Percentiles rank a stretch among this genome's conserved stretches.
phyloP scores from a whole-genome alignment of 202 grass and related monocot species.

The Elaeis oleifera region DNA sequence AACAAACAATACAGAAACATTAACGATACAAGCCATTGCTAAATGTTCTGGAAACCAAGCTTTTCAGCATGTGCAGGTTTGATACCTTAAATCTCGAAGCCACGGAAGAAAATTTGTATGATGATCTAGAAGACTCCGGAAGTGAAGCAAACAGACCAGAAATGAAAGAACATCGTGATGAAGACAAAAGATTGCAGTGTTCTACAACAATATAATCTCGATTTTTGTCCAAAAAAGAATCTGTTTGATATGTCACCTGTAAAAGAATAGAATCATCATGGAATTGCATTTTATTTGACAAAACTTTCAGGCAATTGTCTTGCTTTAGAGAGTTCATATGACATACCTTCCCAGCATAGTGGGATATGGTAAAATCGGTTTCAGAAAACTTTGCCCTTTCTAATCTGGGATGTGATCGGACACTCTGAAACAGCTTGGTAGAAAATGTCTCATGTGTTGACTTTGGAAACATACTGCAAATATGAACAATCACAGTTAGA shows the following conservation, averaged over 20 bases:
- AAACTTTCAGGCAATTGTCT: not conserved
- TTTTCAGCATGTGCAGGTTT: not conserved
- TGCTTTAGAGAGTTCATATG: not conserved
- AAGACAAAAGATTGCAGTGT: constrained; percentile 91
- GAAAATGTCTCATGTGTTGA: constrained; percentile 92
- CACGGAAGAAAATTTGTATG: constrained; percentile 94
- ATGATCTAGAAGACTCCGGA: constrained; percentile 87
- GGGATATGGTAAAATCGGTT: constrained; percentile 93
- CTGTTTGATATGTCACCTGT: constrained; percentile 90
- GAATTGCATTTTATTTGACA: constrained; percentile 11
- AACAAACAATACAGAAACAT: no score
- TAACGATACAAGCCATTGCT: no score
- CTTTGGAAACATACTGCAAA: constrained; percentile 90
- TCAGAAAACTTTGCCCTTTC: constrained; percentile 94
- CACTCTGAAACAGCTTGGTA: constrained; percentile 83
- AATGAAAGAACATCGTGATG: constrained; percentile 74
- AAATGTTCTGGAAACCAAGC: no score
- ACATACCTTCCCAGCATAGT: constrained; percentile 95
- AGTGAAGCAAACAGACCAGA: constrained; percentile 77
- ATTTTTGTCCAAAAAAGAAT: constrained; percentile 97
- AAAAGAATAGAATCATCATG: constrained; percentile 18
- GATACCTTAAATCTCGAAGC: constrained; percentile 96
- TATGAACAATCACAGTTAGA: constrained; percentile 13
- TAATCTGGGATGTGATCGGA: constrained; percentile 71
- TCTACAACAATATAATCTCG: constrained; percentile 96